These are phyloP conservation scores for Emmonsiellopsis sp. DNA, from an alignment of 2,329 filamentous ascomycete species.

Conservation along the genomic window DNA sequence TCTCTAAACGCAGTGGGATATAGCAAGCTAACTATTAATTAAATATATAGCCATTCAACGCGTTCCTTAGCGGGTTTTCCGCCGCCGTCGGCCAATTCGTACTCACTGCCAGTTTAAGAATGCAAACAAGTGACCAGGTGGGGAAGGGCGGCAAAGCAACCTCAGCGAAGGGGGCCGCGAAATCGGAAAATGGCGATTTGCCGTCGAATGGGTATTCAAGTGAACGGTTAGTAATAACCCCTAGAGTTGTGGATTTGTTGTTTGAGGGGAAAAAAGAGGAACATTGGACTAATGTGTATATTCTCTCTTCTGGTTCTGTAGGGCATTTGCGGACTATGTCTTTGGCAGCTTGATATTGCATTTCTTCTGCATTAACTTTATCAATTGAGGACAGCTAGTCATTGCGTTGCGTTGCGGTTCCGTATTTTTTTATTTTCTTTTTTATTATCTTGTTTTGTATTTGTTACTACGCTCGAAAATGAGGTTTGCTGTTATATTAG, in stretches of 20 bases:
- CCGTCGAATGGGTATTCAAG: conserved; percentile 20
- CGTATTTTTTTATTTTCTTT: background rate
- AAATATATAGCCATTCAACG: conserved; percentile 76
- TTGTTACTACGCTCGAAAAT: background rate
- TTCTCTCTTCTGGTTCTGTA: conserved; percentile 26
- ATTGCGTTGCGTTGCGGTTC: conserved; percentile 5
- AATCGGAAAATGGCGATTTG: conserved; percentile 7
- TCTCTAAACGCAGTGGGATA: too few relatives aligned
- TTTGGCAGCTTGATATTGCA: conserved; percentile 92
- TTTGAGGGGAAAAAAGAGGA: too few relatives aligned
- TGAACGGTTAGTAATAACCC: conserved; percentile 27
- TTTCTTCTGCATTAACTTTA: conserved; percentile 99
- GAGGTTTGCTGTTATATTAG: too few relatives aligned
- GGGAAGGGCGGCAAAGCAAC: conserved; percentile 47
- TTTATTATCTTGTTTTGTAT: background rate
- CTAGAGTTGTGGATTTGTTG: background rate
- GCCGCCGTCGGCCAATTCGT: conserved; percentile 97
- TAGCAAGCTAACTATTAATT: background rate
- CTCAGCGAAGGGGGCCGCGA: background rate
- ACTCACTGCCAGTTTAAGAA: conserved; percentile 77
- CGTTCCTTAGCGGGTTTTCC: conserved; percentile 90
- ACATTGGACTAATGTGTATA: background rate
- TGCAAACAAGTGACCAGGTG: conserved; percentile 63
- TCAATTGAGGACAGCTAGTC: conserved; percentile 59
- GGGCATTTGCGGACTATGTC: conserved; percentile 92